phyloP scores from a whole-genome alignment of 2,329 filamentous ascomycete species.

The Ceratocystiopsis minuta region DNA sequence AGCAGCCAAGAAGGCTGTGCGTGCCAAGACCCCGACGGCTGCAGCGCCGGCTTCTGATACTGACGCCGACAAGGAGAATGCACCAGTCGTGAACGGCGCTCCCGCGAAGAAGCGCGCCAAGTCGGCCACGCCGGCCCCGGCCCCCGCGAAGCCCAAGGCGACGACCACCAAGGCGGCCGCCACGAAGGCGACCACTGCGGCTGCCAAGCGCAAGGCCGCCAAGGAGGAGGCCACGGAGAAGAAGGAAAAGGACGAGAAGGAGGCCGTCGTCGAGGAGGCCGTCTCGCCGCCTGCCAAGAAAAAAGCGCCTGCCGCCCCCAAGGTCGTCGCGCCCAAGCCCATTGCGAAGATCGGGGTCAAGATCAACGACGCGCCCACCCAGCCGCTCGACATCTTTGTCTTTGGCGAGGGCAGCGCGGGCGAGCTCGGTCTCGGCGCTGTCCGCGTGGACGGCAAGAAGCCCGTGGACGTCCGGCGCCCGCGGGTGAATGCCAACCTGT shows the following conservation, averaged over 20 bases:
- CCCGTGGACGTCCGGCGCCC: slow-evolving; percentile 59
- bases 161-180: slow-evolving; percentile 1
- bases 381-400: slow-evolving; percentile 55
- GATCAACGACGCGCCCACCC: slow-evolving; percentile 46
- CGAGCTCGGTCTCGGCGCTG: slow-evolving; percentile 62
- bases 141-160: slow-evolving; percentile 5
- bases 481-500: slow-evolving; percentile 45
- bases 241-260: slow-evolving; percentile 1
- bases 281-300: slow-evolving; percentile 6
- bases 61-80: slow-evolving; percentile 7
- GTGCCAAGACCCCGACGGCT: slow-evolving; percentile 2
- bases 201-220: slow-evolving; percentile 5
- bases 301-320: slow-evolving; percentile 5
- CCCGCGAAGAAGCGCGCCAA: background rate
- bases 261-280: slow-evolving; percentile 7
- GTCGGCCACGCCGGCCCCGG: slow-evolving; percentile 3
- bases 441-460: slow-evolving; percentile 38
- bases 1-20: slow-evolving; percentile 2
- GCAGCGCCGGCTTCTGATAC: background rate
- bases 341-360: slow-evolving; percentile 11
- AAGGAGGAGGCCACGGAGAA: background rate
- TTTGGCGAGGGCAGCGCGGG: slow-evolving; percentile 68
- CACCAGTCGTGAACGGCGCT: slow-evolving; percentile 4
- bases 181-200: background rate
- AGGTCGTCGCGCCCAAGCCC: slow-evolving; percentile 23